Evolutionary conservation across 2,329 filamentous ascomycete genomes (phyloP).

Genomic region (Fusarium longipes): DNA sequence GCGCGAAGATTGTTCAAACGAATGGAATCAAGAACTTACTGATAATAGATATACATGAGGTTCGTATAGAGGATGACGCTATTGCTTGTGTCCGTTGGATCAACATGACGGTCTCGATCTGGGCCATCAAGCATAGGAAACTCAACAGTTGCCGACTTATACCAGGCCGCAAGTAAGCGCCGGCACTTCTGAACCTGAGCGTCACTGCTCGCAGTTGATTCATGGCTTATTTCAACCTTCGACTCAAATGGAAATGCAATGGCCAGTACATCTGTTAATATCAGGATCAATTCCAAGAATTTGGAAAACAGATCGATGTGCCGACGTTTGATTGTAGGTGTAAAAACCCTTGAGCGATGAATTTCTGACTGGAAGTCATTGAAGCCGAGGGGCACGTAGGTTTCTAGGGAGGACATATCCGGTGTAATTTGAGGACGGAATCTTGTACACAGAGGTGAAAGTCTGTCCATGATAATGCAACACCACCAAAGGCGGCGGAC

Average conservation of each 20-base stretch:
- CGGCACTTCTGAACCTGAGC: background rate
- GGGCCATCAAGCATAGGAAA: background rate
- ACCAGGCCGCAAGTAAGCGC: background rate
- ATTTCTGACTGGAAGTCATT: background rate
- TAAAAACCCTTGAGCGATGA: background rate
- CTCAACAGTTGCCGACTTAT: background rate
- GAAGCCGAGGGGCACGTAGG: background rate
- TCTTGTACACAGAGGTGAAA: background rate
- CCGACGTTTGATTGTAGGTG: background rate
- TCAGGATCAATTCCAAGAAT: background rate
- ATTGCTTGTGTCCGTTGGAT: background rate
- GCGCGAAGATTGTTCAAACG: background rate
- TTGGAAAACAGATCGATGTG: background rate
- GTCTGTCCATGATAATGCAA: background rate
- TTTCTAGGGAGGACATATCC: background rate
- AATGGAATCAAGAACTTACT: background rate
- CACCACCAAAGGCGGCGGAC: constrained; percentile 4
- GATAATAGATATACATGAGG: background rate
- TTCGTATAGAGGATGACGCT: background rate
- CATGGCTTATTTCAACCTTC: background rate
- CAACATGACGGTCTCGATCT: background rate
- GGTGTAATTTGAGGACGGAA: background rate
- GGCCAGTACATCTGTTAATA: background rate
- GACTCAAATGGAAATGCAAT: background rate
- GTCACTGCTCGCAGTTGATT: background rate